Percentiles rank a stretch among this genome's conserved stretches.
Conservation (phyloP, 208 protist genomes). For the Zelonia costaricensis region DNA sequence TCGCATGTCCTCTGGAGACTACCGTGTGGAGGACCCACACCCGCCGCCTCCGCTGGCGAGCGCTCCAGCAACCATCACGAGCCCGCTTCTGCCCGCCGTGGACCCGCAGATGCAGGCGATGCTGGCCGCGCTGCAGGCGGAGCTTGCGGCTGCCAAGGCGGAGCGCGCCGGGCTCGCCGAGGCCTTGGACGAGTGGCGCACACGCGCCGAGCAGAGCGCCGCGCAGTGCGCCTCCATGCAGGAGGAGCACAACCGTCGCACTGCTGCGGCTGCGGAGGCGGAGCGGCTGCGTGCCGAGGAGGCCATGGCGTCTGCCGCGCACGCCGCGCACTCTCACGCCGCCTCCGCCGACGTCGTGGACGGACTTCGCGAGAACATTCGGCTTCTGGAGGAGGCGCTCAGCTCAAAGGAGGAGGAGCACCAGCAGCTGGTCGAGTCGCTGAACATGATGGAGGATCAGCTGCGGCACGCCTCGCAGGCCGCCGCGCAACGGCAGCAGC, state of each 20-base stretch:
- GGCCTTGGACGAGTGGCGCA: constrained; percentile 14
- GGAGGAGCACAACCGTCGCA: constrained; percentile 1
- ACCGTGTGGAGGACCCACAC: neutral
- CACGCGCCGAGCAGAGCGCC: constrained; percentile 24
- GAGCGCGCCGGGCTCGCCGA: constrained; percentile 3
- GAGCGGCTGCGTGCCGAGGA: constrained; percentile 7
- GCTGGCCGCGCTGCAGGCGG: constrained; percentile 16
- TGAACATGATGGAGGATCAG: constrained; percentile 75
- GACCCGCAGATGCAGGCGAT: neutral
- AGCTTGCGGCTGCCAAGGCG: constrained; percentile 13
- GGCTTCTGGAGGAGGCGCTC: constrained; percentile 67
- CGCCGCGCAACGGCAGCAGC: constrained; percentile 1
- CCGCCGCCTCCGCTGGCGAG: neutral
- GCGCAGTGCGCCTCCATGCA: constrained; percentile 11
- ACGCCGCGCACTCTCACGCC: neutral
- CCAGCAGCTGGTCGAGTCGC: constrained; percentile 48
- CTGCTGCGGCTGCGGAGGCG: neutral
- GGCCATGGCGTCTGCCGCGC: neutral
- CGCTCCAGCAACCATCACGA: too few relatives aligned
- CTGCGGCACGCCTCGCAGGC: constrained; percentile 28
- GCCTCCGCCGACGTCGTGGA: constrained; percentile 17
- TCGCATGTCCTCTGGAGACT: neutral
- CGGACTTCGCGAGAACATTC: constrained; percentile 44
- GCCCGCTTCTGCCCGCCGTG: too few relatives aligned
- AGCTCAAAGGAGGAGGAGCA: constrained; percentile 69